Base-by-base conservation (phyloP, 2,329 filamentous ascomycete species). In the Curvularia sp. region DNA sequence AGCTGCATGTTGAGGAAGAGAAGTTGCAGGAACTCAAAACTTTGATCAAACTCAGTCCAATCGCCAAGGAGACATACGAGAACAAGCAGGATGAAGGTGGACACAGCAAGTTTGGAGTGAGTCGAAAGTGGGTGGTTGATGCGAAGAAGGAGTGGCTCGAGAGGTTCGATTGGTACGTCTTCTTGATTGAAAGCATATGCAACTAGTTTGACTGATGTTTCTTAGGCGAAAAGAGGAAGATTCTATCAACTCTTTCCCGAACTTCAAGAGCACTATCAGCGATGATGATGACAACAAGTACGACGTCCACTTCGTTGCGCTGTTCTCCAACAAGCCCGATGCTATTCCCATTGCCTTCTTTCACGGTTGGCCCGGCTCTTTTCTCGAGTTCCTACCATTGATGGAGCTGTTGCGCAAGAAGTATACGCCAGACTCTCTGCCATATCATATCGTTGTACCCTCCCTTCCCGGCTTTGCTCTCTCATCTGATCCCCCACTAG, bases 361-460 rank as follows among this genome's bases (percentile, higher is more conserved):
- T n/a, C 84, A 87, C 60, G 85, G 85, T 45, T 87, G 83, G 83
- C 84, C 84, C 1, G 78, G 77, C 19, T 72, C 77, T 0, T 83
- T 86, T 57, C 68, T 83, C 0, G 86, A 88, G 60, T 87, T 87
- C 63, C 65, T 87, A 2, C 80, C 80, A 1, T 74, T 86, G 7
- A 68, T 88, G 52, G 67, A 79, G 1, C 41, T 83, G 3, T 69
- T 87, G 1, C 70, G 70, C 25, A 66, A 76, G 2, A 81, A 81
- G 52, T 86, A 86, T 66, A 79, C 79, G 0, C 78, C 83, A 0
- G 73, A 80, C 0, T 77, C 74, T 0, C 72, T 87, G 15, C 85
- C 85, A 0, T 87, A 84, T 65, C 84, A 87, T 62, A 70, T 87
- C 42, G 79, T 87, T 34, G 80, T 83, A 0, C 85, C 85, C 0